A percentile compares a stretch with the other conserved stretches of the same genome.
Conservation (phyloP, 2,329 filamentous ascomycete genomes). For the Macrophomina pseudophaseolina region DNA sequence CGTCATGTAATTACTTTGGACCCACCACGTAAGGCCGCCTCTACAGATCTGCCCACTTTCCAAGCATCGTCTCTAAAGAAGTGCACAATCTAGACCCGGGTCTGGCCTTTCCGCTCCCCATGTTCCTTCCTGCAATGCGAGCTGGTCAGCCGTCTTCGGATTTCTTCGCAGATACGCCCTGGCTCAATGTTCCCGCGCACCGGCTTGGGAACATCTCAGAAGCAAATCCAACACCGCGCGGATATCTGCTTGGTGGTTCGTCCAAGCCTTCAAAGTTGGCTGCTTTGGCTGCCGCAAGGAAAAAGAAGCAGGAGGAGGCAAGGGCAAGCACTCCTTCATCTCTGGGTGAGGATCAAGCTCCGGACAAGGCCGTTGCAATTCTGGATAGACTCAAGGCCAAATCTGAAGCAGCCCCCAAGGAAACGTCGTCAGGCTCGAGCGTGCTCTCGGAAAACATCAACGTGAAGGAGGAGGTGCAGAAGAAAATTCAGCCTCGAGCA, state of each 20-base stretch:
- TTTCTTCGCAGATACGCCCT: conserved; percentile 85
- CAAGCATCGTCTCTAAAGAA: conserved; percentile 7
- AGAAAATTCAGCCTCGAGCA: neutral
- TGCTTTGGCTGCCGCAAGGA: conserved; percentile 82
- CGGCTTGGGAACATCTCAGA: conserved; percentile 69
- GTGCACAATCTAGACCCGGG: conserved; percentile 10
- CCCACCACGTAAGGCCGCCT: conserved; percentile 22
- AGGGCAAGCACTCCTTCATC: conserved; percentile 35
- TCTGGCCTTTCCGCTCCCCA: conserved; percentile 22
- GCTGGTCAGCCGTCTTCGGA: conserved; percentile 52
- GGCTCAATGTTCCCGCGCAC: conserved; percentile 73
- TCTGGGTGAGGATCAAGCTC: conserved; percentile 28
- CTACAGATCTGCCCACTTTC: neutral
- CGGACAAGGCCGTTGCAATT: conserved; percentile 47
- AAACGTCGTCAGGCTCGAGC: neutral
- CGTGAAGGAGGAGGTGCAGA: neutral
- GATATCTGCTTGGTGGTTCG: conserved; percentile 79
- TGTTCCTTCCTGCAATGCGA: conserved; percentile 14
- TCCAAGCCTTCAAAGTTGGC: conserved; percentile 87
- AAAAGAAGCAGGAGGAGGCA: conserved; percentile 77
- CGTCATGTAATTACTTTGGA: conserved; percentile 18
- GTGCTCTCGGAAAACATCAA: conserved; percentile 35
- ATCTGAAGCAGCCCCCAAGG: conserved; percentile 27
- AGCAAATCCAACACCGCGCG: conserved; percentile 61
- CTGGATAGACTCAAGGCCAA: conserved; percentile 50